A percentile compares a stretch with the other conserved stretches of the same genome.
Evolutionary conservation across 2,329 filamentous ascomycete genomes (phyloP).

Genomic region (Fusarium graminum): DNA sequence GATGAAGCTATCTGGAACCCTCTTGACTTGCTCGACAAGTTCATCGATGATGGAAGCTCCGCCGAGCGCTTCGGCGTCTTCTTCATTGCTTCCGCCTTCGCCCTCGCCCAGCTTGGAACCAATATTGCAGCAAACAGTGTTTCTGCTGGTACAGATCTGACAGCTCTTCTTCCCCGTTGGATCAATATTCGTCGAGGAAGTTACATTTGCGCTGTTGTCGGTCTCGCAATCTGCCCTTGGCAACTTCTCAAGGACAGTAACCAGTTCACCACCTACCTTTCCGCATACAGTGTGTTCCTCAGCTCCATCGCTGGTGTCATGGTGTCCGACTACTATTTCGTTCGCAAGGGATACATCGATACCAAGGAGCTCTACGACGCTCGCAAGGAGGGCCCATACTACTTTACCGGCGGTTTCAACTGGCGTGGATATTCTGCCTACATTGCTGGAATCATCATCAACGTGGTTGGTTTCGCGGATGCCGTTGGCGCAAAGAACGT

Average conservation of each 20-base stretch:
- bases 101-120: constrained; percentile 85
- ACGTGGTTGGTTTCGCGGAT: constrained; percentile 91
- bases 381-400: constrained; percentile 76
- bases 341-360: constrained; percentile 84
- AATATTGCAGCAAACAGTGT: constrained; percentile 91
- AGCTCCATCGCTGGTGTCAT: constrained; percentile 95
- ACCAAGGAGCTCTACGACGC: constrained; percentile 84
- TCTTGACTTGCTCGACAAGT: constrained; percentile 73
- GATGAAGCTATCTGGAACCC: constrained; percentile 79
- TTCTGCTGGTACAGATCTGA: constrained; percentile 85
- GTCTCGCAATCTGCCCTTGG: constrained; percentile 89
- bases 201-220: constrained; percentile 84
- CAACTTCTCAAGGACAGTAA: constrained; percentile 80
- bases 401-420: constrained; percentile 78
- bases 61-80: constrained; percentile 81
- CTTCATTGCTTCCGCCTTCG: constrained; percentile 76
- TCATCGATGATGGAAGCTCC: constrained; percentile 76
- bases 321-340: constrained; percentile 86
- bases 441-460: constrained; percentile 85
- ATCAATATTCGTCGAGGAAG: constrained; percentile 88
- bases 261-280: constrained; percentile 91
- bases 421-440: constrained; percentile 89
- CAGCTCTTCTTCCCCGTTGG: constrained; percentile 81
- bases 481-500: constrained; percentile 76
- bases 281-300: constrained; percentile 93